Conservation (phyloP, 306 rosid species). For the Rosa rugosa region DNA sequence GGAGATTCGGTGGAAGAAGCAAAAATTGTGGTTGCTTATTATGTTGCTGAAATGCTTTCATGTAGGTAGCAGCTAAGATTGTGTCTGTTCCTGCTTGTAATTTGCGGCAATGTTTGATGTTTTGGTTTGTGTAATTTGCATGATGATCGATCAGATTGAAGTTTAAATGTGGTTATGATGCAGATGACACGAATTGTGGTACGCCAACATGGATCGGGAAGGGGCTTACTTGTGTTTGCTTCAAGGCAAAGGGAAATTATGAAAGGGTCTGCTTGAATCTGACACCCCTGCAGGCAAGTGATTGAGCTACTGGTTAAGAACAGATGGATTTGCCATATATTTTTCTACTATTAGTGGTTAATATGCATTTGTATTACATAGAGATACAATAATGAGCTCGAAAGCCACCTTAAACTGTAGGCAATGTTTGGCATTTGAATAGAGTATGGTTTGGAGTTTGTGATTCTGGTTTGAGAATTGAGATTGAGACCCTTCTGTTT, state of each 20-base stretch:
- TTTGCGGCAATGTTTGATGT: neutral
- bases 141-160: neutral
- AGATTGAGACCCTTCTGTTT: neutral
- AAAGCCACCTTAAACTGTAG: neutral
- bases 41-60: slow-evolving; percentile 14
- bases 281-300: slow-evolving; percentile 74
- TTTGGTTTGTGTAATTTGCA: neutral
- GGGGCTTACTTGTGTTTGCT: slow-evolving; percentile 88
- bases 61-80: neutral
- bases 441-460: no score
- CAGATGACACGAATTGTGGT: slow-evolving; percentile 65
- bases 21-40: neutral
- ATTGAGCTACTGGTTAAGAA: neutral
- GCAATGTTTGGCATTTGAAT: neutral
- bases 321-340: neutral
- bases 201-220: slow-evolving; percentile 76
- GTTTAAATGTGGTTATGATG: slow-evolving; percentile 5
- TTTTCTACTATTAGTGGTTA: neutral
- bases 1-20: neutral
- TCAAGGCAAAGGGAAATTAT: slow-evolving; percentile 72
- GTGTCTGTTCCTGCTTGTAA: neutral
- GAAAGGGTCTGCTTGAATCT: slow-evolving; percentile 59
- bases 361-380: neutral
- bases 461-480: neutral
- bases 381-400: neutral